phyloP scores from a whole-genome alignment of 176 grass and related monocot species.

The Cocos nucifera region DNA sequence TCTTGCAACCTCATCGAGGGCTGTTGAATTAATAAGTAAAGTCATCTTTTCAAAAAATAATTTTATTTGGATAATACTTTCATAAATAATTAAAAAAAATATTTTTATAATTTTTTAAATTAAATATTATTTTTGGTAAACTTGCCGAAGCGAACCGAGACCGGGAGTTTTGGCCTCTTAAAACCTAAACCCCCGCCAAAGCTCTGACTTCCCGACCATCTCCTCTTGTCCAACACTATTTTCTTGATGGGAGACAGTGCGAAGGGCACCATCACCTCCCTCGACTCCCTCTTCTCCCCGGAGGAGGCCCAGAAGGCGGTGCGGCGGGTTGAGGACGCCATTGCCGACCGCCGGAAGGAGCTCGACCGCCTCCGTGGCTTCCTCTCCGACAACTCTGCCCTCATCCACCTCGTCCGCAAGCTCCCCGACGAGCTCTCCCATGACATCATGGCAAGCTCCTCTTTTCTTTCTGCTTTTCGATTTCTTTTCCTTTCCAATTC shows the following conservation, averaged over 20 bases:
- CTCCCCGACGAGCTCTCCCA: constrained; percentile 81
- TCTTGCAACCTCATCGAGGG: no score
- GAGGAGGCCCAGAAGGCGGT: constrained; percentile 55
- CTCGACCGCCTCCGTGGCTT: constrained; percentile 52
- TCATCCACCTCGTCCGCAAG: constrained; percentile 55
- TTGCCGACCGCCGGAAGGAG: constrained; percentile 39
- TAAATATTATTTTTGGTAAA: no score
- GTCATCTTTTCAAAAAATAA: no score
- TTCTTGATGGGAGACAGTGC: constrained; percentile 18
- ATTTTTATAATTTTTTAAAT: no score
- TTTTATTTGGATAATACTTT: no score
- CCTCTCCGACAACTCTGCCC: constrained; percentile 56
- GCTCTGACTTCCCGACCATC: no score
- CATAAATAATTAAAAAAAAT: no score
- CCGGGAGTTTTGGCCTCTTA: no score
- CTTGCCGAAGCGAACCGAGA: no score
- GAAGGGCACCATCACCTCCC: constrained; percentile 58
- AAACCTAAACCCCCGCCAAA: no score
- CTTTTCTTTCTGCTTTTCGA: neutral
- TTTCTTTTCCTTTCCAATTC: neutral
- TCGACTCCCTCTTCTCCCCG: constrained; percentile 54
- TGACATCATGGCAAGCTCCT: constrained; percentile 57
- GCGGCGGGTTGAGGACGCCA: constrained; percentile 33
- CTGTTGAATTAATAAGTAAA: no score
- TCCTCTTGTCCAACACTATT: no score